Percentiles rank a stretch among this genome's conserved stretches.
These are phyloP conservation scores for Bifiguratus adelaidae DNA, from an alignment of 192 early-diverging fungal species.

Conservation along the genomic window DNA sequence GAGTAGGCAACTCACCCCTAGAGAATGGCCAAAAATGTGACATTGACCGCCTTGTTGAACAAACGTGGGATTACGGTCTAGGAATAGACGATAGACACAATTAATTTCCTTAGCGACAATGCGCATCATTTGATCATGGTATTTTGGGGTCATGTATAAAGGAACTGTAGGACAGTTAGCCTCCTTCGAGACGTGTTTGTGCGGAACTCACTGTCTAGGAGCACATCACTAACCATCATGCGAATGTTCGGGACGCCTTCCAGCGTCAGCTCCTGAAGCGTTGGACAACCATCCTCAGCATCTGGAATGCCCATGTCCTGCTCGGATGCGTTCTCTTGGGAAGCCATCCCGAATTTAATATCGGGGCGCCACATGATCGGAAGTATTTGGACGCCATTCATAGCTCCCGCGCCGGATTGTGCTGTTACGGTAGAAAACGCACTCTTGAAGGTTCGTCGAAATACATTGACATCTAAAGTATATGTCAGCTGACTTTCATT, in stretches of 20 bases:
- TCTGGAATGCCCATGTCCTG: conserved; percentile 38
- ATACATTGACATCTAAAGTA: conserved; percentile 51
- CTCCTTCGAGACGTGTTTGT: neutral
- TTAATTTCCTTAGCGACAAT: conserved; percentile 71
- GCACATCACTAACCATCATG: conserved; percentile 70
- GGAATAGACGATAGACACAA: conserved; percentile 60
- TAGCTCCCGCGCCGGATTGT: neutral
- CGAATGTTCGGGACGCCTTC: conserved; percentile 76
- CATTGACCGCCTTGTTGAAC: conserved; percentile 51
- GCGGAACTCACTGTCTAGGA: conserved; percentile 59
- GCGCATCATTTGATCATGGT: conserved; percentile 70
- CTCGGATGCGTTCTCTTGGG: conserved; percentile 37
- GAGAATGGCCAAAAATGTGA: conserved; percentile 67
- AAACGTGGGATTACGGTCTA: conserved; percentile 65
- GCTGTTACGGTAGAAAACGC: conserved; percentile 14
- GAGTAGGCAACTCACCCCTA: conserved; percentile 35
- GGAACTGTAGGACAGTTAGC: conserved; percentile 34
- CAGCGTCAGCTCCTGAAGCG: conserved; percentile 65
- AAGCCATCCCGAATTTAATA: conserved; percentile 63
- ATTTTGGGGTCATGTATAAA: conserved; percentile 77
- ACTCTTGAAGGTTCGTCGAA: conserved; percentile 57
- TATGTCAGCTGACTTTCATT: neutral
- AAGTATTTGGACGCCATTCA: conserved; percentile 58
- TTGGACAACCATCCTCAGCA: conserved; percentile 44
- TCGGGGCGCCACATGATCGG: conserved; percentile 80